A percentile compares a stretch with the other conserved stretches of the same genome.
Conservation (phyloP, 805 yeast species). For the Blastobotrys robertii region DNA sequence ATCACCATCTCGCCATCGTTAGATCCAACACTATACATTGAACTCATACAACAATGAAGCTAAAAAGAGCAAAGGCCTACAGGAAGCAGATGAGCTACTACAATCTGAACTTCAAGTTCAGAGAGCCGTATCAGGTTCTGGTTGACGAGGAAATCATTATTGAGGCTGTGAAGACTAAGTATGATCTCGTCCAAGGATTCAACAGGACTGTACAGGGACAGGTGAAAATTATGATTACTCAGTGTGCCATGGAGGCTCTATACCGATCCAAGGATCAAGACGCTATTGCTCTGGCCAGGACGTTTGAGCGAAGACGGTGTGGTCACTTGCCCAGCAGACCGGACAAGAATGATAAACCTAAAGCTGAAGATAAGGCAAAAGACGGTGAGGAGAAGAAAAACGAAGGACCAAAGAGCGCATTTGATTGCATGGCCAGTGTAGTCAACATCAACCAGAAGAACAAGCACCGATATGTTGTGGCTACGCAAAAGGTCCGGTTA, state of each 20-base stretch:
- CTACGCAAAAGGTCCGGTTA: constrained; percentile 65
- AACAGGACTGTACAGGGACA: constrained; percentile 76
- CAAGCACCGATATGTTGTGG: constrained; percentile 85
- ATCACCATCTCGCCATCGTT: too few relatives aligned
- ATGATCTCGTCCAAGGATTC: constrained; percentile 73
- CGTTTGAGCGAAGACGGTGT: constrained; percentile 86
- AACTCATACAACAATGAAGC: constrained; percentile 57
- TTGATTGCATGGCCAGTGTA: constrained; percentile 66
- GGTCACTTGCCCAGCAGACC: constrained; percentile 64
- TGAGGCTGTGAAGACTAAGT: constrained; percentile 55
- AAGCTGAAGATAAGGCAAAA: background rate
- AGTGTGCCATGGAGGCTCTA: constrained; percentile 84
- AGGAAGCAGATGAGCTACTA: constrained; percentile 86
- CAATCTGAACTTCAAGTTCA: constrained; percentile 77
- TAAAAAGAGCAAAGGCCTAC: constrained; percentile 89
- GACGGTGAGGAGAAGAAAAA: constrained; percentile 4
- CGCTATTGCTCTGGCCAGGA: constrained; percentile 74
- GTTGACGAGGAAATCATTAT: constrained; percentile 73
- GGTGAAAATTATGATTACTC: constrained; percentile 84
- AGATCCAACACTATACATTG: background rate
- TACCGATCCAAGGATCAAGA: constrained; percentile 61
- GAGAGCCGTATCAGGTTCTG: constrained; percentile 86
- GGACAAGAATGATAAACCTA: background rate
- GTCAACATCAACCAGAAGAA: constrained; percentile 61
- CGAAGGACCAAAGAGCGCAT: constrained; percentile 31